A percentile compares a stretch with the other conserved stretches of the same genome.
Evolutionary conservation across 495 filamentous ascomycete species (phyloP).

Genomic region (Penicillium angulare): DNA sequence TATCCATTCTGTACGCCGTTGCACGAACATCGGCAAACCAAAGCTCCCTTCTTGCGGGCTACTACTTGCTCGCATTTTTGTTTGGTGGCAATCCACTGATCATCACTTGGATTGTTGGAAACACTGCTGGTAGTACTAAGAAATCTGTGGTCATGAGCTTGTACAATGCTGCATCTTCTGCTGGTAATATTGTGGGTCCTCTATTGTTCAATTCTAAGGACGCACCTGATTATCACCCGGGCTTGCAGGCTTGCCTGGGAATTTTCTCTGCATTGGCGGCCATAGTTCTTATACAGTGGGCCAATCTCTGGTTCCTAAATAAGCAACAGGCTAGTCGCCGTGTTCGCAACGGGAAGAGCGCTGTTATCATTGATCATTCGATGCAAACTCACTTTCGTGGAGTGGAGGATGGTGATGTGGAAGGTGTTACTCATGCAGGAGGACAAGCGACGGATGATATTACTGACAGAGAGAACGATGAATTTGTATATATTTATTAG

Average conservation of each 20-base stretch:
- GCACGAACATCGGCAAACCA: conserved; percentile 38
- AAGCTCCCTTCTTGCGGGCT: conserved; percentile 51
- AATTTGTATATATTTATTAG: conserved; percentile 66
- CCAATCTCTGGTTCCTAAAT: conserved; percentile 53
- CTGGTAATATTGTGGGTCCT: conserved; percentile 50
- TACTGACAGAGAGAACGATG: conserved; percentile 64
- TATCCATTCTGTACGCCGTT: conserved; percentile 55
- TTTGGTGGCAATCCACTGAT: conserved; percentile 52
- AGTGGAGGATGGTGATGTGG: conserved; percentile 15
- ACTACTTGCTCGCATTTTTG: conserved; percentile 62
- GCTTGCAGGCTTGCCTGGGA: conserved; percentile 52
- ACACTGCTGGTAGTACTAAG: conserved; percentile 50
- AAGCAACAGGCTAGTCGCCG: conserved; percentile 49
- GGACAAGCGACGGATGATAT: conserved; percentile 52
- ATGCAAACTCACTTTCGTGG: conserved; percentile 46
- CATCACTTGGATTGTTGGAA: conserved; percentile 51
- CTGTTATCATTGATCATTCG: conserved; percentile 52
- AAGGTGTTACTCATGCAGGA: conserved; percentile 26
- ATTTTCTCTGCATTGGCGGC: conserved; percentile 55
- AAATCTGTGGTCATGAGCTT: conserved; percentile 54
- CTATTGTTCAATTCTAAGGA: conserved; percentile 43
- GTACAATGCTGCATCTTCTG: conserved; percentile 42
- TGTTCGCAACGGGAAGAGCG: conserved; percentile 56
- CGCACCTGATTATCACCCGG: conserved; percentile 52
- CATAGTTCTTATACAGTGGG: conserved; percentile 50